Conservation (phyloP, 2,329 filamentous ascomycete species). For the Epichloe amarillans region DNA sequence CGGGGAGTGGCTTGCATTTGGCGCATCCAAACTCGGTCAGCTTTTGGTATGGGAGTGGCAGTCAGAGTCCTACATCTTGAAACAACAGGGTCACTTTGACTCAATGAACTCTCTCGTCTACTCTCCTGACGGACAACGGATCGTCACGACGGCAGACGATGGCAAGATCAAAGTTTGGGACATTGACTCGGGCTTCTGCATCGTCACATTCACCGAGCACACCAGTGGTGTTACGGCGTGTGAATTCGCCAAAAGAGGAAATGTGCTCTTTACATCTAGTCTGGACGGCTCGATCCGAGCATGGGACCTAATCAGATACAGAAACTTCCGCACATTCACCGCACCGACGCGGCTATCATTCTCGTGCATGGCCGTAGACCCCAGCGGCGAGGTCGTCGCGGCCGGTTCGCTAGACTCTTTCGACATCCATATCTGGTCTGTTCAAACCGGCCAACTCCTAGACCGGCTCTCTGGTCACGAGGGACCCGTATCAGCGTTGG, state of each 20-base stretch:
- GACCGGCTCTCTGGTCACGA: constrained; percentile 88
- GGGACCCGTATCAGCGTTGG: constrained; percentile 76
- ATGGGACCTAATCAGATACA: constrained; percentile 91
- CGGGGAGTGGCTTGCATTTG: constrained; percentile 95
- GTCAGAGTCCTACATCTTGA: constrained; percentile 95
- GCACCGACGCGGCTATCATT: constrained; percentile 85
- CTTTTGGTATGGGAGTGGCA: constrained; percentile 99
- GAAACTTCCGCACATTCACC: constrained; percentile 96
- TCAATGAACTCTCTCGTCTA: constrained; percentile 89
- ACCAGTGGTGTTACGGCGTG: constrained; percentile 88
- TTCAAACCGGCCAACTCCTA: constrained; percentile 89
- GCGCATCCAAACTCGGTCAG: constrained; percentile 87
- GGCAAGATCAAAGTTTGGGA: constrained; percentile 99
- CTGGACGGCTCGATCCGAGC: constrained; percentile 88
- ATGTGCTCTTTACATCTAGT: constrained; percentile 89
- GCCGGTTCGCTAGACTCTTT: constrained; percentile 93
- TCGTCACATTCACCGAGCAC: constrained; percentile 96
- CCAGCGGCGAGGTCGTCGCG: constrained; percentile 89
- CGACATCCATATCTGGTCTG: constrained; percentile 96
- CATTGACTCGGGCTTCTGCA: constrained; percentile 88
- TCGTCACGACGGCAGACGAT: constrained; percentile 90
- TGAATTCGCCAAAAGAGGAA: constrained; percentile 89
- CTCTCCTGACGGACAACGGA: constrained; percentile 82
- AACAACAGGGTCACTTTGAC: constrained; percentile 95
- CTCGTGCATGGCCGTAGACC: constrained; percentile 89